phyloP scores from a whole-genome alignment of 768 basidiomycete species.

The Zangia roseola region DNA sequence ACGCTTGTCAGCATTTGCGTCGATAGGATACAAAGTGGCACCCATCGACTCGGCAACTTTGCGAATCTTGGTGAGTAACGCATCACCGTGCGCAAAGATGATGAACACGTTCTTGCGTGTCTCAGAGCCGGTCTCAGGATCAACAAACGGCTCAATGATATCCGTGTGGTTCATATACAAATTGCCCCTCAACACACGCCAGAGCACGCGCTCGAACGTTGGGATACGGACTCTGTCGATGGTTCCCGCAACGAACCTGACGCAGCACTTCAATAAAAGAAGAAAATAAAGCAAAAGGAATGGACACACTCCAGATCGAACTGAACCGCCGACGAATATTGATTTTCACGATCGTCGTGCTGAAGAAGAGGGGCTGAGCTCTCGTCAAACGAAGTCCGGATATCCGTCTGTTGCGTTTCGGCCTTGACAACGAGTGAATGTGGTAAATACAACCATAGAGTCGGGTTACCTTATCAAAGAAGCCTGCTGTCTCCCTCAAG shows the following conservation, averaged over 20 bases:
- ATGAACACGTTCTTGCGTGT: conserved; percentile 99
- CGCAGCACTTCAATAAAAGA: not conserved
- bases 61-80: conserved; percentile 92
- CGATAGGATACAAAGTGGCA: conserved; percentile 94
- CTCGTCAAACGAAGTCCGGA: conserved; percentile 89
- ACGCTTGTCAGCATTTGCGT: conserved; percentile 91
- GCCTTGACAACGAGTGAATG: conserved; percentile 48
- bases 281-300: not conserved
- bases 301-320: conserved; percentile 84
- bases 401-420: conserved; percentile 73
- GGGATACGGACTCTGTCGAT: conserved; percentile 90
- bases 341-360: conserved; percentile 81
- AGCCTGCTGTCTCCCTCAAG: conserved; percentile 90
- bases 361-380: conserved; percentile 87
- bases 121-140: conserved; percentile 78
- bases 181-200: conserved; percentile 97
- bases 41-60: conserved; percentile 99
- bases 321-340: conserved; percentile 51
- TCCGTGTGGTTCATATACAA: conserved; percentile 99
- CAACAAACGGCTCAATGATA: conserved; percentile 89
- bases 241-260: conserved; percentile 91
- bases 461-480: conserved; percentile 77
- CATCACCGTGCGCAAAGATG: conserved; percentile 96
- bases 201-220: conserved; percentile 95
- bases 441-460: not conserved